These are phyloP conservation scores for Nothopassalora personata DNA, from an alignment of 2,329 filamentous ascomycete species.

Conservation along the genomic window DNA sequence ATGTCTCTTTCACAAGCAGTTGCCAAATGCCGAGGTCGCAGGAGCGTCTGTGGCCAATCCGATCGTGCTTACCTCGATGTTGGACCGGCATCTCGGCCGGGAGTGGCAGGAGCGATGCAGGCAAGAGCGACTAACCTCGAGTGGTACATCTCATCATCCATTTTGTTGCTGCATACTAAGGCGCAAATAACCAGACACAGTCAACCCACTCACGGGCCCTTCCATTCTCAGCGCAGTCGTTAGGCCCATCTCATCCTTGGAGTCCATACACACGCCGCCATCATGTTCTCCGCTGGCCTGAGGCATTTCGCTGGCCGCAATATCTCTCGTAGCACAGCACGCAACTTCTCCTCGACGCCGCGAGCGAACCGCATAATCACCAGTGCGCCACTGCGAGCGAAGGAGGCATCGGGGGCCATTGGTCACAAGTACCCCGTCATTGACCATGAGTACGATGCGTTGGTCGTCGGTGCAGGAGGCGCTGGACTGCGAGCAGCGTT, in stretches of 20 bases:
- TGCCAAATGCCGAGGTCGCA: background rate
- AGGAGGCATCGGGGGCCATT: conserved; percentile 83
- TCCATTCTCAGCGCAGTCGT: background rate
- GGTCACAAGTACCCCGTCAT: conserved; percentile 92
- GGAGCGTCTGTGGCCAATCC: background rate
- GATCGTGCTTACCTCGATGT: background rate
- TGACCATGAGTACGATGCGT: conserved; percentile 98
- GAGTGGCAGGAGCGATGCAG: background rate
- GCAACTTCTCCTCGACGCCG: conserved; percentile 78
- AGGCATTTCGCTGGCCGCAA: conserved; percentile 31
- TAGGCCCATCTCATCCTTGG: background rate
- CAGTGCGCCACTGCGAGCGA: conserved; percentile 79
- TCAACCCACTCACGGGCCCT: background rate
- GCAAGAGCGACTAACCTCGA: background rate
- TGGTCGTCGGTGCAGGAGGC: conserved; percentile 84
- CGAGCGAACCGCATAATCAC: conserved; percentile 79
- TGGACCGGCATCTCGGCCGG: background rate
- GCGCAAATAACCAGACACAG: background rate
- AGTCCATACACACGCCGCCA: conserved; percentile 9
- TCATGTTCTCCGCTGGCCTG: conserved; percentile 36
- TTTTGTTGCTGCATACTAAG: background rate
- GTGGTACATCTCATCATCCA: background rate
- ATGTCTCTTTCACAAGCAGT: background rate
- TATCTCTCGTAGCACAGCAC: conserved; percentile 39
- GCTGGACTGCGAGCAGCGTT: conserved; percentile 74